Conservation (phyloP, 495 filamentous ascomycete species). For the Tuber borchii region DNA sequence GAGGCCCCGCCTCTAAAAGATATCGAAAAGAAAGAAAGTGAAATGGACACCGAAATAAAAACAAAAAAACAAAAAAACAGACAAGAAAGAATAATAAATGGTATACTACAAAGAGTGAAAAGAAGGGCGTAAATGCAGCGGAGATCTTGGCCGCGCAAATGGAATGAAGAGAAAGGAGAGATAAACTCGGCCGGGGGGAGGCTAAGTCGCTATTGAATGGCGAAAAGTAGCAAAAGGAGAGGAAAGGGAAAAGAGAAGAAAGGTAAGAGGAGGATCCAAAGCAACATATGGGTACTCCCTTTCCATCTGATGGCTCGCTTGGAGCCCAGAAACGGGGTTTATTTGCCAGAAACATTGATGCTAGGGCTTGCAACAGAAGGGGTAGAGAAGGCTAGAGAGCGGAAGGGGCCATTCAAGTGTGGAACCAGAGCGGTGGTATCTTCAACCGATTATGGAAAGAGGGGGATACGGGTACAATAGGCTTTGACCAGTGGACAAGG, state of each 20-base stretch:
- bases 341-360: neutral
- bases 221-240: slow-evolving; percentile 4
- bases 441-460: neutral
- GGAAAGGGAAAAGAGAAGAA: neutral
- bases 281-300: neutral
- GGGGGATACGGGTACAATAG: neutral
- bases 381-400: neutral
- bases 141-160: slow-evolving; percentile 26
- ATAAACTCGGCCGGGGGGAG: slow-evolving; percentile 1
- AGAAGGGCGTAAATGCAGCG: slow-evolving; percentile 22
- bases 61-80: slow-evolving; percentile 7
- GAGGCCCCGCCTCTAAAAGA: slow-evolving; percentile 10
- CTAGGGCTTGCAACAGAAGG: neutral
- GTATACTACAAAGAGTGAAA: slow-evolving; percentile 16
- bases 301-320: neutral
- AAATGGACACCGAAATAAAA: slow-evolving; percentile 5
- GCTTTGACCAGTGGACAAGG: neutral
- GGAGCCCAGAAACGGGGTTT: neutral
- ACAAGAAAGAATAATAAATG: slow-evolving; percentile 7
- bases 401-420: neutral
- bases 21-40: neutral
- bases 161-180: neutral
- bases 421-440: neutral
- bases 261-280: neutral
- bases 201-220: neutral